Percentiles rank a stretch among this genome's conserved stretches.
phyloP scores from a whole-genome alignment of 202 grass and related monocot species.

The Alloteropsis angusta region DNA sequence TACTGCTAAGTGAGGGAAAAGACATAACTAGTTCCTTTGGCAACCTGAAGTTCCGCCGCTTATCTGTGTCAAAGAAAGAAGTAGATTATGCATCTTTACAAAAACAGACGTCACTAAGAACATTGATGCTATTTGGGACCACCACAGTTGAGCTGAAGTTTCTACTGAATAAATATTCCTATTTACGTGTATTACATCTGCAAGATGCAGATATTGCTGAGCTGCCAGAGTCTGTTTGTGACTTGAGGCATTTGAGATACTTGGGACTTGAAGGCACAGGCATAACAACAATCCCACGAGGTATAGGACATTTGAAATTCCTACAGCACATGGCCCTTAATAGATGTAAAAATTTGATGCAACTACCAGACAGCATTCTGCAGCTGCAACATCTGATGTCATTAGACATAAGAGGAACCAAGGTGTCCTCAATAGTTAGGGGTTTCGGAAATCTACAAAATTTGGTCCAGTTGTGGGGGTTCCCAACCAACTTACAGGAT shows the following conservation, averaged over 20 bases:
- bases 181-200: background rate
- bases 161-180: background rate
- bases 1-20: background rate
- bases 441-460: constrained; percentile 13
- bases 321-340: background rate
- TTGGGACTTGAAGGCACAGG: background rate
- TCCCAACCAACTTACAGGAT: background rate
- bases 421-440: background rate
- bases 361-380: background rate
- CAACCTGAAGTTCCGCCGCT: background rate
- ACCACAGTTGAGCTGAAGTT: background rate
- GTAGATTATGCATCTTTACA: background rate
- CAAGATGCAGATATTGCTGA: background rate
- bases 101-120: background rate
- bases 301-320: constrained; percentile 5
- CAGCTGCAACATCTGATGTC: constrained; percentile 10
- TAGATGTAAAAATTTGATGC: background rate
- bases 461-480: constrained; percentile 14
- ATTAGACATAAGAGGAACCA: background rate
- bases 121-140: background rate
- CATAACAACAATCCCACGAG: background rate
- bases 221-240: background rate
- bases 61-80: background rate
- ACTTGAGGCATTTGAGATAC: constrained; percentile 16
- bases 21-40: background rate